These are phyloP conservation scores for Corylus heterophylla DNA, from an alignment of 306 rosid species.

Conservation along the genomic window DNA sequence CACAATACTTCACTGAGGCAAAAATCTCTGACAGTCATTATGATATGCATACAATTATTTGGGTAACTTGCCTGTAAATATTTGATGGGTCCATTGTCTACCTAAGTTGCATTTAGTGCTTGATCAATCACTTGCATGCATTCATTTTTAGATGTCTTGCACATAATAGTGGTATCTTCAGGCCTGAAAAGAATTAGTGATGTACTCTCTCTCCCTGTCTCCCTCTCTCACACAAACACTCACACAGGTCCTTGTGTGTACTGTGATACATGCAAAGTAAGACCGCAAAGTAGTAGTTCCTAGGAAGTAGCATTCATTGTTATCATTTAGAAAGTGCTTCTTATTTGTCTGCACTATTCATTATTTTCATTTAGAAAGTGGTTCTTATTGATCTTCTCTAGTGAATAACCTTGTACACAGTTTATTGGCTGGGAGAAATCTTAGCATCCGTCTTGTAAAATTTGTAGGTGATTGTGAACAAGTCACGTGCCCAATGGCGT, in stretches of 20 bases:
- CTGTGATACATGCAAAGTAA: not conserved
- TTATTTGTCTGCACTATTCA: not conserved
- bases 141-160: not conserved
- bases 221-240: not conserved
- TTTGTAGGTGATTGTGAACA: conserved; percentile 78
- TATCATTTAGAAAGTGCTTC: not conserved
- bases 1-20: conserved; percentile 10
- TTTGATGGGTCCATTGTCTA: not conserved
- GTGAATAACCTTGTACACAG: not conserved
- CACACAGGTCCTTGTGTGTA: not conserved
- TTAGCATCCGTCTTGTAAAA: conserved; percentile 8
- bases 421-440: conserved; percentile 2
- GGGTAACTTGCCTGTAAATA: not conserved
- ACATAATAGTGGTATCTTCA: not conserved
- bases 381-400: not conserved
- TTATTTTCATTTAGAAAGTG: not conserved
- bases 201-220: not conserved
- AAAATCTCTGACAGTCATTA: not conserved
- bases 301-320: not conserved
- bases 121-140: not conserved
- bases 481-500: conserved; percentile 84
- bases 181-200: not conserved
- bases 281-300: not conserved
- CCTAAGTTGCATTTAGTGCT: not conserved
- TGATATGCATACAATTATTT: conserved; percentile 1